Evolutionary conservation across 2,329 filamentous ascomycete species (phyloP).

Genomic region (Fusarium gaditjirri): DNA sequence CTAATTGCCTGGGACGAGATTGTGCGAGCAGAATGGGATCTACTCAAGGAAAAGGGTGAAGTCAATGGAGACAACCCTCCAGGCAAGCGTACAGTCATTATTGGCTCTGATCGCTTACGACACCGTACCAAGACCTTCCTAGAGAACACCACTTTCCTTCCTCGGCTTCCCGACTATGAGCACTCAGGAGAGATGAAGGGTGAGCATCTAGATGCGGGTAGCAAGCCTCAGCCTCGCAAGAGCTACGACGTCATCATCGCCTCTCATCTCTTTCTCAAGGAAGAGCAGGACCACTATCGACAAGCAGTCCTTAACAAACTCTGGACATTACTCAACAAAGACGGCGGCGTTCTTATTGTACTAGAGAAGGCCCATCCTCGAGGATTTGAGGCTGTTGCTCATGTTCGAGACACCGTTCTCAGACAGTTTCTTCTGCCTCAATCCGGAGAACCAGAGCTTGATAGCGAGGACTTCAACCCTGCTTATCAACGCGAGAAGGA

Average conservation of each 20-base stretch:
- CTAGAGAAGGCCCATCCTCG: conserved; percentile 91
- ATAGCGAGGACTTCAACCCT: conserved; percentile 54
- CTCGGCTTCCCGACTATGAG: conserved; percentile 87
- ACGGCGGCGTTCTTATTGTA: conserved; percentile 87
- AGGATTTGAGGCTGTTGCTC: conserved; percentile 92
- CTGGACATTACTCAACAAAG: conserved; percentile 84
- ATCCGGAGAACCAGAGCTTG: conserved; percentile 49
- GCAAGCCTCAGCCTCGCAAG: conserved; percentile 71
- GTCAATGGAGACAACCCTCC: conserved; percentile 58
- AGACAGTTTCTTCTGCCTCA: conserved; percentile 74
- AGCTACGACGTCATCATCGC: conserved; percentile 91
- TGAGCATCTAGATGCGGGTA: conserved; percentile 67
- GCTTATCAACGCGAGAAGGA: conserved; percentile 60
- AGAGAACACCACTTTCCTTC: conserved; percentile 90
- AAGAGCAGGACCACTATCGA: conserved; percentile 80
- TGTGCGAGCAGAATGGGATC: conserved; percentile 81
- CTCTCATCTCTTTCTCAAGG: conserved; percentile 81
- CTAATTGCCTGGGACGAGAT: conserved; percentile 82
- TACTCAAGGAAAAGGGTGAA: conserved; percentile 66
- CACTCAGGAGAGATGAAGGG: conserved; percentile 70
- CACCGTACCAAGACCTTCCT: conserved; percentile 80
- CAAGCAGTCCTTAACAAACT: conserved; percentile 86
- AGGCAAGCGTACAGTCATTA: conserved; percentile 83
- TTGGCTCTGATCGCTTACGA: conserved; percentile 79
- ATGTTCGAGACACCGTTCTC: conserved; percentile 81